phyloP scores from a whole-genome alignment of 2,329 filamentous ascomycete species.

The Colletotrichum liaoningense region DNA sequence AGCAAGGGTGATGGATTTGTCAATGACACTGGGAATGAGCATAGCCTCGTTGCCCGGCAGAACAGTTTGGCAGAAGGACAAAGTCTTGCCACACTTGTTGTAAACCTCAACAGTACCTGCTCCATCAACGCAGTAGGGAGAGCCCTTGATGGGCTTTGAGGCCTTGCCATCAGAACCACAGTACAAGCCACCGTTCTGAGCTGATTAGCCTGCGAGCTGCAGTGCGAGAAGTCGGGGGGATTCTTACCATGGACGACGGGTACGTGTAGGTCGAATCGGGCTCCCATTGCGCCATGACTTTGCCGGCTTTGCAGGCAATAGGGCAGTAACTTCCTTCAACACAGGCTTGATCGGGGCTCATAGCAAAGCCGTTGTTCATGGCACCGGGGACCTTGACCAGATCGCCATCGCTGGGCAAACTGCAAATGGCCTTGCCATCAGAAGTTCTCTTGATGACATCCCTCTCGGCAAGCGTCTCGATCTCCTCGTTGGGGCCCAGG shows the following conservation, averaged over 20 bases:
- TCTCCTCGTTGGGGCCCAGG: background rate
- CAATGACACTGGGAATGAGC: conserved; percentile 81
- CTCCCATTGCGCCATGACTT: conserved; percentile 85
- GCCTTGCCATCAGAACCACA: conserved; percentile 76
- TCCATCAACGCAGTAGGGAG: conserved; percentile 77
- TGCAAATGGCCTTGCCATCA: conserved; percentile 56
- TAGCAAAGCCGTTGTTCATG: conserved; percentile 81
- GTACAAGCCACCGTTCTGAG: conserved; percentile 77
- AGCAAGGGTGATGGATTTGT: conserved; percentile 68
- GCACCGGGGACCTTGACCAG: conserved; percentile 72
- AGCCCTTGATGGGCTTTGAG: conserved; percentile 74
- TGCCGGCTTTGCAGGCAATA: conserved; percentile 79
- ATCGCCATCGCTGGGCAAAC: conserved; percentile 74
- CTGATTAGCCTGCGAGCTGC: conserved; percentile 5
- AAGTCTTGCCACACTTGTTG: conserved; percentile 71
- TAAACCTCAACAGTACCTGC: conserved; percentile 72
- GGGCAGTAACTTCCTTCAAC: conserved; percentile 77
- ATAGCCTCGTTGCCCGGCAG: conserved; percentile 84
- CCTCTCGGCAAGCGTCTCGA: conserved; percentile 25
- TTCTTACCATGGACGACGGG: conserved; percentile 75
- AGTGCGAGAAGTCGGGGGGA: conserved; percentile 17
- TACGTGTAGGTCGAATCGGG: conserved; percentile 75
- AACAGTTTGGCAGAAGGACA: conserved; percentile 84
- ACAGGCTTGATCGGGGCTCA: conserved; percentile 81
- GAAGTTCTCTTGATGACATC: conserved; percentile 44